A percentile compares a stretch with the other conserved stretches of the same genome.
Evolutionary conservation across 345 rosid genomes (phyloP).

Genomic region (Ricinus communis): DNA sequence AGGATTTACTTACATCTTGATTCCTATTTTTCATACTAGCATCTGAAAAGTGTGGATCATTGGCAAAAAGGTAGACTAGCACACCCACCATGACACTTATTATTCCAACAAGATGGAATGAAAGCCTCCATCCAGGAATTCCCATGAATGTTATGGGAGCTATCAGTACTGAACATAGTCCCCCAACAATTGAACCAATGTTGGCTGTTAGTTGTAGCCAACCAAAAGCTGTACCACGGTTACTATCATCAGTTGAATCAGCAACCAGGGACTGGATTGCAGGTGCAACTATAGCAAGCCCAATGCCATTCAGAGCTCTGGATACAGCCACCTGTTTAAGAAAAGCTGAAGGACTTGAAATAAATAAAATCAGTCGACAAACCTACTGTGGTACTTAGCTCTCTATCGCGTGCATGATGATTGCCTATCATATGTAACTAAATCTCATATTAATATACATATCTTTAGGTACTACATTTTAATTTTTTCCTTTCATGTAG

Average conservation of each 20-base stretch:
- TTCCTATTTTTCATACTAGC: slow-evolving; percentile 22
- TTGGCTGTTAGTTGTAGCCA: slow-evolving; percentile 85
- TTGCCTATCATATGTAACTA: not conserved
- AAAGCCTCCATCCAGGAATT: slow-evolving; percentile 83
- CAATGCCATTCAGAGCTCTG: slow-evolving; percentile 24
- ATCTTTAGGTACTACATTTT: no score
- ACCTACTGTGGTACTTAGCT: not conserved
- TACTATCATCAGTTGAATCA: slow-evolving; percentile 70
- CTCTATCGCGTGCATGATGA: not conserved
- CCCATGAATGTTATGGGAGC: slow-evolving; percentile 72
- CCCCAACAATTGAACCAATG: slow-evolving; percentile 74
- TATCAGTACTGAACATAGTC: slow-evolving; percentile 62
- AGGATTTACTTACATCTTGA: slow-evolving; percentile 42
- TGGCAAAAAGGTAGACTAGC: slow-evolving; percentile 63
- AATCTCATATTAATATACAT: no score
- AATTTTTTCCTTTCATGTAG: no score
- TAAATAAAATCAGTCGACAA: slow-evolving; percentile 14
- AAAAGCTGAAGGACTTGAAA: slow-evolving; percentile 19
- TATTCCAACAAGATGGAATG: slow-evolving; percentile 78
- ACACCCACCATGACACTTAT: slow-evolving; percentile 68
- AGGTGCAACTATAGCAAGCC: slow-evolving; percentile 22
- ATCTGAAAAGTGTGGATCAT: slow-evolving; percentile 61
- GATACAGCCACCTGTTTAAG: slow-evolving; percentile 23
- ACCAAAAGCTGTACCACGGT: slow-evolving; percentile 85
- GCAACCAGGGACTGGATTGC: slow-evolving; percentile 54